A percentile compares a stretch with the other conserved stretches of the same genome.
These are phyloP conservation scores for Helotiales sp. DNA, from an alignment of 2,329 filamentous ascomycete genomes.

Conservation along the genomic window DNA sequence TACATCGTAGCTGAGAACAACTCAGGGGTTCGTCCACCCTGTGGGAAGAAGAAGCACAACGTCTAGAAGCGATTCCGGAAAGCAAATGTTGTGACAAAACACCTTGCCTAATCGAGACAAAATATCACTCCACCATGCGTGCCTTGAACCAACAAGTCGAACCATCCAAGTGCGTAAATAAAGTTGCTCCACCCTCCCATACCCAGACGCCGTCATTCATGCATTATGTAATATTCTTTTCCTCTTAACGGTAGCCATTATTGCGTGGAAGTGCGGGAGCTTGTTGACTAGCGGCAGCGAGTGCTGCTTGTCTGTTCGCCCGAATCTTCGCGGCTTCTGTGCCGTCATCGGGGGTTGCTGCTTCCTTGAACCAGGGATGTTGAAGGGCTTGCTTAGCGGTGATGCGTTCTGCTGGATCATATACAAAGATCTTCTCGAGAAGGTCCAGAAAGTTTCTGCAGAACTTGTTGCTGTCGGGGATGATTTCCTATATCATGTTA, in stretches of 20 bases:
- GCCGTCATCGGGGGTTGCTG: slow-evolving; percentile 66
- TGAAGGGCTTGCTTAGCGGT: slow-evolving; percentile 69
- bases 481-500: slow-evolving; percentile 61
- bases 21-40: background rate
- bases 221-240: slow-evolving; percentile 30
- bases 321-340: slow-evolving; percentile 71
- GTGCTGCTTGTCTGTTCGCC: slow-evolving; percentile 36
- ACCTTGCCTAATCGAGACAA: slow-evolving; percentile 29
- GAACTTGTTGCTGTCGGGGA: slow-evolving; percentile 63
- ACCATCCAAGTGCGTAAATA: slow-evolving; percentile 35
- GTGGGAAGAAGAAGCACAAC: slow-evolving; percentile 12
- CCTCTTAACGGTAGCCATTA: slow-evolving; percentile 38
- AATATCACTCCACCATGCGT: slow-evolving; percentile 34
- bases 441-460: slow-evolving; percentile 67
- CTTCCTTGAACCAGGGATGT: slow-evolving; percentile 71
- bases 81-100: slow-evolving; percentile 24
- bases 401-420: slow-evolving; percentile 68
- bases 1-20: slow-evolving; percentile 2
- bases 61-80: slow-evolving; percentile 23
- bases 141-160: slow-evolving; percentile 28
- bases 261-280: slow-evolving; percentile 27
- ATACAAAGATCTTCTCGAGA: slow-evolving; percentile 69
- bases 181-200: slow-evolving; percentile 28
- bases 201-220: slow-evolving; percentile 41
- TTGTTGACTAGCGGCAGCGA: slow-evolving; percentile 22